phyloP scores from a whole-genome alignment of 192 early-diverging fungal species.

The Coemansia sp. region DNA sequence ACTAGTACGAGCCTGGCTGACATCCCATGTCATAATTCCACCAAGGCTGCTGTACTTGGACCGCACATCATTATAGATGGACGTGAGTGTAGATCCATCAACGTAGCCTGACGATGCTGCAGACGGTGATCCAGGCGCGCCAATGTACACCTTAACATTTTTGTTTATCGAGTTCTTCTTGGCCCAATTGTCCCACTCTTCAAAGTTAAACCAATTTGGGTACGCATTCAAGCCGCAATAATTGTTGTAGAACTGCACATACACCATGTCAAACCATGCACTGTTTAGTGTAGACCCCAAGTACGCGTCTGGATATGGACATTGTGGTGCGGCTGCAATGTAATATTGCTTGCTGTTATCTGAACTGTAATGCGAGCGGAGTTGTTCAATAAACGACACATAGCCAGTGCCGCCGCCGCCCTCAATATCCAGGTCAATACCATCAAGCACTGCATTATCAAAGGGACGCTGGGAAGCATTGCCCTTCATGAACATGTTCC shows the following conservation, averaged over 20 bases:
- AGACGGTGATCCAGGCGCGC: constrained; percentile 57
- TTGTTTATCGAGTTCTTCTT: constrained; percentile 57
- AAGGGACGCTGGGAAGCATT: constrained; percentile 56
- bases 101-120: constrained; percentile 58
- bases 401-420: constrained; percentile 48
- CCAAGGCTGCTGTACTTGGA: constrained; percentile 57
- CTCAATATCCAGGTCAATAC: constrained; percentile 65
- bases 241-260: constrained; percentile 76
- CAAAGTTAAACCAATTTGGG: constrained; percentile 55
- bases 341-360: constrained; percentile 55
- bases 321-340: constrained; percentile 65
- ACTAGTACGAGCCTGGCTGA: constrained; percentile 41
- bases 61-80: constrained; percentile 49
- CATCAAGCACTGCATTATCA: constrained; percentile 61
- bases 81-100: constrained; percentile 22
- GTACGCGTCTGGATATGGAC: constrained; percentile 60
- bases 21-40: constrained; percentile 71
- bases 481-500: constrained; percentile 66
- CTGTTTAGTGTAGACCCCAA: constrained; percentile 54
- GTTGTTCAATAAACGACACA: constrained; percentile 47
- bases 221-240: constrained; percentile 59
- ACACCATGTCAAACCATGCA: constrained; percentile 65
- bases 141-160: constrained; percentile 58
- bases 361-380: constrained; percentile 51
- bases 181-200: constrained; percentile 66